A percentile compares a stretch with the other conserved stretches of the same genome.
phyloP scores from a whole-genome alignment of 805 yeast genomes.

The Cyberlindnera galapagoensis region DNA sequence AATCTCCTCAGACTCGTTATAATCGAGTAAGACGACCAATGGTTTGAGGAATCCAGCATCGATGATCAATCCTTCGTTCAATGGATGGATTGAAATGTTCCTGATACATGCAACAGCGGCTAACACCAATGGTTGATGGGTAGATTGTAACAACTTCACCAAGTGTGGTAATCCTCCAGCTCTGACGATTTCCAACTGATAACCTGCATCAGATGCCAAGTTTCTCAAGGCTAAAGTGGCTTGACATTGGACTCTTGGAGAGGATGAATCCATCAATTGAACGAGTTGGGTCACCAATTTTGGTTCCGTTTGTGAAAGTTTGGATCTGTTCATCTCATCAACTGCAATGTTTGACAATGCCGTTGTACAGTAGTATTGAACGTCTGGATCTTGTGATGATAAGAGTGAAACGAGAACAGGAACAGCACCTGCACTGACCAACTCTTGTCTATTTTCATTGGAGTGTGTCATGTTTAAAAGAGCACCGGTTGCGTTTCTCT shows the following conservation, averaged over 20 bases:
- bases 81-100: slow-evolving; percentile 93
- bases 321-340: slow-evolving; percentile 84
- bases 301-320: slow-evolving; percentile 87
- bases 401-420: slow-evolving; percentile 89
- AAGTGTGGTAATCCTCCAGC: slow-evolving; percentile 94
- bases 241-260: slow-evolving; percentile 96
- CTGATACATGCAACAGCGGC: slow-evolving; percentile 99
- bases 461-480: slow-evolving; percentile 97
- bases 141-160: slow-evolving; percentile 81
- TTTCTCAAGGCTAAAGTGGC: slow-evolving; percentile 95
- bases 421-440: slow-evolving; percentile 96
- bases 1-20: slow-evolving; percentile 87
- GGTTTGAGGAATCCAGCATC: slow-evolving; percentile 96
- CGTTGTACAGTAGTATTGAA: slow-evolving; percentile 97
- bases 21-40: slow-evolving; percentile 75
- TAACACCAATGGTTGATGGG: slow-evolving; percentile 84
- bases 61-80: slow-evolving; percentile 90
- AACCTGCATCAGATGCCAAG: slow-evolving; percentile 91
- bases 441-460: slow-evolving; percentile 90
- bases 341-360: slow-evolving; percentile 97
- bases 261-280: slow-evolving; percentile 83
- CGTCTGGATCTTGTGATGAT: slow-evolving; percentile 87
- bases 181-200: slow-evolving; percentile 91
- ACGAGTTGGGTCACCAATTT: slow-evolving; percentile 84
- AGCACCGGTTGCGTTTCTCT: slow-evolving; percentile 98